Evolutionary conservation across 2,329 filamentous ascomycete genomes (phyloP).

Genomic region (Myotisia sp.): DNA sequence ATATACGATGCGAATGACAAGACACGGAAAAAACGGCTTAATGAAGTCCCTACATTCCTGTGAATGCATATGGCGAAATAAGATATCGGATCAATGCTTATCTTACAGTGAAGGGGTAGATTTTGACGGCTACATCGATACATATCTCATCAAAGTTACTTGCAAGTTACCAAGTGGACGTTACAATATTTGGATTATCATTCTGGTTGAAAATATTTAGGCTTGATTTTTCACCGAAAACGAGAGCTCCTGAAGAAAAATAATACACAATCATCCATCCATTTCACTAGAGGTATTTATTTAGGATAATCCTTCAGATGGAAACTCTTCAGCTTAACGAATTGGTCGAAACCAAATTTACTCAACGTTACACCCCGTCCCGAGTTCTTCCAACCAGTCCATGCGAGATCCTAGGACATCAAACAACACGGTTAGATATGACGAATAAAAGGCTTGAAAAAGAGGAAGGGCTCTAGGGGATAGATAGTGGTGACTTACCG

Average conservation of each 20-base stretch:
- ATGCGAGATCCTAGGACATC: constrained; percentile 62
- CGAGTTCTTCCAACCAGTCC: constrained; percentile 96
- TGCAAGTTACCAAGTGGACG: too few species aligned
- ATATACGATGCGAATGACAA: constrained; percentile 14
- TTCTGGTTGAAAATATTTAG: too few species aligned
- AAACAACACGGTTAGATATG: constrained; percentile 16
- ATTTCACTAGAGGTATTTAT: constrained; percentile 19
- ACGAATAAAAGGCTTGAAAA: too few species aligned
- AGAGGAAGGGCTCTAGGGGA: too few species aligned
- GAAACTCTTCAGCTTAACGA: constrained; percentile 90
- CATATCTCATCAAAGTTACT: too few species aligned
- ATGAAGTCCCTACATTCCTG: constrained; percentile 33
- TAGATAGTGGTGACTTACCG: constrained; percentile 46
- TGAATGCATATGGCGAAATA: constrained; percentile 11
- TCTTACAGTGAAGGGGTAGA: too few species aligned
- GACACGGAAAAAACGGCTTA: constrained; percentile 26
- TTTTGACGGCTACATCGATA: too few species aligned
- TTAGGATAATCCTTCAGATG: constrained; percentile 70
- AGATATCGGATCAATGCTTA: too few species aligned
- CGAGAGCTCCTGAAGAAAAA: too few species aligned
- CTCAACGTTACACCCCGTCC: constrained; percentile 83
- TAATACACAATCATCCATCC: not conserved
- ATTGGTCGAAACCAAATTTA: constrained; percentile 84
- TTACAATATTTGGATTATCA: too few species aligned
- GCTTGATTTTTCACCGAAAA: too few species aligned